A percentile compares a stretch with the other conserved stretches of the same genome.
phyloP scores from a whole-genome alignment of 768 basidiomycete genomes.

The Boletus rufocinnamomeus region DNA sequence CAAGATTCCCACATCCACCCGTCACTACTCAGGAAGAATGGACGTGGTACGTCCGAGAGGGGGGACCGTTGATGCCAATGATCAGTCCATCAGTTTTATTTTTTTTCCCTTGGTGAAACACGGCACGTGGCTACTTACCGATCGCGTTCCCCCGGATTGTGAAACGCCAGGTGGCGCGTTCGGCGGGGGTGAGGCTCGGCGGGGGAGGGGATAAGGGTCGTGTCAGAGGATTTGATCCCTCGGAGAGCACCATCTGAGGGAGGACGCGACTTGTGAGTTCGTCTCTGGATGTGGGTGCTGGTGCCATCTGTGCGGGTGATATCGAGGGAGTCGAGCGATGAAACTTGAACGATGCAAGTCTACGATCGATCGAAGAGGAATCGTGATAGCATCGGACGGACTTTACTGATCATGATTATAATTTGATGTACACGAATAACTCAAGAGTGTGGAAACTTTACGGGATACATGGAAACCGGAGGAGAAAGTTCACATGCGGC shows the following conservation, averaged over 20 bases:
- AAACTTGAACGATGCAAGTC: not conserved
- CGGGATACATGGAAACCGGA: not conserved
- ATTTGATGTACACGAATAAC: not conserved
- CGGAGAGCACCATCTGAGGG: slow-evolving; percentile 37
- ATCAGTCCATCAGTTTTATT: not conserved
- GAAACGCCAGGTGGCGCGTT: slow-evolving; percentile 39
- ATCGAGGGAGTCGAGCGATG: not conserved
- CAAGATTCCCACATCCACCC: slow-evolving; percentile 45
- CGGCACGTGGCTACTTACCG: slow-evolving; percentile 27
- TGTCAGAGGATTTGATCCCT: slow-evolving; percentile 37
- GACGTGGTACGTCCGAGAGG: not conserved
- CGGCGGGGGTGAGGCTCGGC: slow-evolving; percentile 19
- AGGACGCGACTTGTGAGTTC: slow-evolving; percentile 33
- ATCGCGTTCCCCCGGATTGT: slow-evolving; percentile 43
- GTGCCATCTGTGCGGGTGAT: slow-evolving; percentile 5
- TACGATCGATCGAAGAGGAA: not conserved
- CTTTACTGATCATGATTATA: too few species aligned
- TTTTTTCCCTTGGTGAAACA: not conserved
- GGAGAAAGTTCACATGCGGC: not conserved
- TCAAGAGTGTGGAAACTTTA: not conserved
- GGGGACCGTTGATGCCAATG: not conserved
- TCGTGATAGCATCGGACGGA: not conserved
- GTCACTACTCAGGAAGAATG: slow-evolving; percentile 35
- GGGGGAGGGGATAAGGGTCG: slow-evolving; percentile 24
- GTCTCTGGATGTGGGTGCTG: slow-evolving; percentile 18